phyloP scores from a whole-genome alignment of 805 yeast genomes.

The baker's yeast (Saccharomyces cerevisiae) region DNA sequence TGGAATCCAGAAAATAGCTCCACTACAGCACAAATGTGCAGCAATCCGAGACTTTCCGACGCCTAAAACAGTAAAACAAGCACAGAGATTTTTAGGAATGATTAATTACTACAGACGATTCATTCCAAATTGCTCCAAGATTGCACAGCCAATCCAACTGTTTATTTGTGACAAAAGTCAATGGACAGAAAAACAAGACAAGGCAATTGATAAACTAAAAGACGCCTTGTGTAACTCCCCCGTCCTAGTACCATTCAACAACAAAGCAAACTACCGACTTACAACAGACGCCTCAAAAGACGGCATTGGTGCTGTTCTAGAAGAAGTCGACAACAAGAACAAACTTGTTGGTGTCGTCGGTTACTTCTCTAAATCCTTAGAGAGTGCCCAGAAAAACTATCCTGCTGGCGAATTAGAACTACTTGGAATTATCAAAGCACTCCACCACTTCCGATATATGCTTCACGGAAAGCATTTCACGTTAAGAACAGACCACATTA shows the following conservation, averaged over 20 bases:
- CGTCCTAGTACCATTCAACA: constrained; percentile 3
- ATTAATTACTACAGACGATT: constrained; percentile 12
- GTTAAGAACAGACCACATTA: constrained; percentile 8
- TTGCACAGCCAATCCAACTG: constrained; percentile 2
- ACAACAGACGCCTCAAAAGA: constrained; percentile 11
- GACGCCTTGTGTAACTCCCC: not conserved
- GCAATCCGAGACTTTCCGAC: constrained; percentile 8
- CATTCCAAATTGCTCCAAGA: constrained; percentile 8
- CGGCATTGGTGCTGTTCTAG: constrained; percentile 13
- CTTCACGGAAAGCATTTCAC: constrained; percentile 6
- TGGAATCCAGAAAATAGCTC: not conserved
- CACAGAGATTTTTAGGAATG: constrained; percentile 14
- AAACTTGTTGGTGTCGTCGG: constrained; percentile 7
- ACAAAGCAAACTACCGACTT: constrained; percentile 1
- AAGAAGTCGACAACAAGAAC: constrained; percentile 6
- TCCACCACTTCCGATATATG: constrained; percentile 8
- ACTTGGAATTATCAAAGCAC: constrained; percentile 7
- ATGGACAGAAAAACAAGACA: constrained; percentile 3
- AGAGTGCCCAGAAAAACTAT: constrained; percentile 6
- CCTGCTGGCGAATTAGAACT: constrained; percentile 11
- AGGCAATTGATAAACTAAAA: constrained; percentile 1
- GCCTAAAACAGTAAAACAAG: constrained; percentile 5
- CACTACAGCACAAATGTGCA: constrained; percentile 9
- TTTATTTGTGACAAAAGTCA: too few relatives aligned
- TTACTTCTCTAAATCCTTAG: constrained; percentile 7